Evolutionary conservation across 1,139 yeast genomes (phyloP), one percentile per base, ranked within the genome.

Genomic region (Kodamaea sp.): DNA sequence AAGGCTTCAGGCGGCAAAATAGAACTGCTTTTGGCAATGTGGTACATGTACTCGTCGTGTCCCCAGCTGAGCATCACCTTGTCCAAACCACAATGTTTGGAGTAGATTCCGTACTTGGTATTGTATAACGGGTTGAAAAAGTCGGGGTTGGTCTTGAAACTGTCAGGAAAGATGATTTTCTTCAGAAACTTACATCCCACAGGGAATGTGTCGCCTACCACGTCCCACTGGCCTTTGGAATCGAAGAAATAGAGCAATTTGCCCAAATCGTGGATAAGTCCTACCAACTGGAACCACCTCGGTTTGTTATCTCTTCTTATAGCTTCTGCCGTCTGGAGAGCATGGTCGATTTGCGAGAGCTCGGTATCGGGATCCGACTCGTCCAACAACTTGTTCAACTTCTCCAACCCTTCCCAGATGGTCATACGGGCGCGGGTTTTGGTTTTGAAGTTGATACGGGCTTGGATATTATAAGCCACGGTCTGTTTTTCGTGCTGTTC

Each of bases 41-140:
- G 86, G 48, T 80, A 82, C 85, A 82, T 80, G 56, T 82, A 82
- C 52, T 82, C 89, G 51, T 82, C 89, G 48, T 82, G 89, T 6
- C 89, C 89, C 88, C 88, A 82, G 37, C 86, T 79, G 29, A 82
- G 59, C 85, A 82, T 80, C 12, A 82, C 86, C 31, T 78, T 78
- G 40, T 78, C 85, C 26, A 82, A 56, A 0, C 89, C 89, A 56
- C 88, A 81, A 38, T 76, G 70, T 35, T 73, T 74, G 25, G 76
- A 70, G 51, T 82, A 82, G 22, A 82, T 78, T 3, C 89, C 89
- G 52, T 73, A 78, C 50, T 80, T 80, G 13, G 84, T 72, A 38
- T 76, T 76, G 56, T 82, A 82, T 26, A 81, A 64, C 2, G 88
- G 88, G 48, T 81, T 82, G 25, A 65, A 58, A 35, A 66, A 65